Evolutionary conservation across 2,329 filamentous ascomycete species (phyloP), one percentile per base, ranked within the genome.

Genomic region (Phialocephala sp.): DNA sequence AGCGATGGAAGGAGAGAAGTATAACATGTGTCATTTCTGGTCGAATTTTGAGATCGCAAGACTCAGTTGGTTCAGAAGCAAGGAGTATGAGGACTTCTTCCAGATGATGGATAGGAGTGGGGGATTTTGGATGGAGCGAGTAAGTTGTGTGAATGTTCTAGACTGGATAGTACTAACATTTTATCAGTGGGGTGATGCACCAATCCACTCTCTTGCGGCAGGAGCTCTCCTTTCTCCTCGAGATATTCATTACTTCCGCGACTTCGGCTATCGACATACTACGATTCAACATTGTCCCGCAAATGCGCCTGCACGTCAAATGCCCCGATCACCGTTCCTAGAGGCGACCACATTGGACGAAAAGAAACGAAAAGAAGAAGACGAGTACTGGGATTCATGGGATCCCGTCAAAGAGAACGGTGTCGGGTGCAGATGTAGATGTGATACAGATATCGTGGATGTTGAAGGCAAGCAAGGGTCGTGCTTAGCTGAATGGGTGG

Each of bases 1-100:
- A 76, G 87, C 89, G 50, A 99, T 99, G 95, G 94, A 98, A 77
- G 93, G 93, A 69, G 95, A 99, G 79, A 92, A 89, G 74, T 99
- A 99, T 84, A 99, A 99, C 82, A 99, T 99, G 95, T 99, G 95
- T 78, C 95, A 99, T 83, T 99, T 97, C 83, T 99, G 95, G 95
- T 97, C 93, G 79, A 99, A 99, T 79, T 99, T 99, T 72, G 95
- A 99, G 80, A 99, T 99, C 80, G 95, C 95, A 15, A 89, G 89
- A 66, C 86, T 99, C 67, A 91, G 92, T 80, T 99, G 93, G 88
- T 98, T 98, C 86, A 89, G 95, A 73, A 97, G 94, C 83, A 94
- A 97, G 80, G 91, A 93, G 76, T 99, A 99, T 77, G 91, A 97
- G 73, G 95, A 97, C 71, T 99, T 99, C 79, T 99, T 99, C 79